Evolutionary conservation across 1,284 basidiomycete genomes (phyloP).

Genomic region (Papiliotrema fonsecae): DNA sequence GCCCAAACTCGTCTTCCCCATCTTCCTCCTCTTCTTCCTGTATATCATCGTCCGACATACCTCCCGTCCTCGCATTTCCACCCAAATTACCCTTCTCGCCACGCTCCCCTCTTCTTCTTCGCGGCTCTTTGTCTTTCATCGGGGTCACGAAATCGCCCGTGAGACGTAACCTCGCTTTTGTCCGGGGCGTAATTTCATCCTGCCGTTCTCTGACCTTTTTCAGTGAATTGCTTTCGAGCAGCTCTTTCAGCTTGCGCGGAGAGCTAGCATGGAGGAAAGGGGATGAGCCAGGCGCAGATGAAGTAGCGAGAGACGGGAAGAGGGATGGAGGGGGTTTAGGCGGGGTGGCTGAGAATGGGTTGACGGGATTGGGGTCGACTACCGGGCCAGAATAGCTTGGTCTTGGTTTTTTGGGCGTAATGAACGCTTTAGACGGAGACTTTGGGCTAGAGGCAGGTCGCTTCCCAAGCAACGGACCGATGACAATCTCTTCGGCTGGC

Average conservation of each 20-base stretch:
- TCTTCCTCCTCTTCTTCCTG: slow-evolving; percentile 8
- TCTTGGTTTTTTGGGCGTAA: slow-evolving; percentile 25
- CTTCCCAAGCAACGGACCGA: neutral
- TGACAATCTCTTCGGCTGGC: neutral
- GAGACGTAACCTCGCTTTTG: slow-evolving; percentile 42
- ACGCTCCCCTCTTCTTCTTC: slow-evolving; percentile 13
- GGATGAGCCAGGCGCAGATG: slow-evolving; percentile 11
- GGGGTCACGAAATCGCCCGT: slow-evolving; percentile 43
- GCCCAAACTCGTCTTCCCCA: slow-evolving; percentile 35
- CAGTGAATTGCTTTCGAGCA: slow-evolving; percentile 36
- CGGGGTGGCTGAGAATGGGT: slow-evolving; percentile 36
- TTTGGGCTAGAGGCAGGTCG: neutral
- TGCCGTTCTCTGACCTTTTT: slow-evolving; percentile 16
- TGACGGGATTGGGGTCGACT: slow-evolving; percentile 37
- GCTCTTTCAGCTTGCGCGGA: slow-evolving; percentile 36
- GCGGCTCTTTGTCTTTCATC: slow-evolving; percentile 19
- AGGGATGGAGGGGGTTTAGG: neutral
- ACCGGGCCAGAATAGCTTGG: slow-evolving; percentile 32
- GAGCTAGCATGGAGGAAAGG: slow-evolving; percentile 39
- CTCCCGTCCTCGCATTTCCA: slow-evolving; percentile 1
- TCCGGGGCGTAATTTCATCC: slow-evolving; percentile 39
- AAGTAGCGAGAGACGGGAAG: neutral
- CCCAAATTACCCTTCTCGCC: slow-evolving; percentile 3
- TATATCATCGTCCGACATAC: slow-evolving; percentile 9
- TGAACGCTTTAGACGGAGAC: slow-evolving; percentile 8